Percentiles rank a stretch among this genome's conserved stretches.
phyloP scores from a whole-genome alignment of 257 asterid species.

The Penstemon eatonii region DNA sequence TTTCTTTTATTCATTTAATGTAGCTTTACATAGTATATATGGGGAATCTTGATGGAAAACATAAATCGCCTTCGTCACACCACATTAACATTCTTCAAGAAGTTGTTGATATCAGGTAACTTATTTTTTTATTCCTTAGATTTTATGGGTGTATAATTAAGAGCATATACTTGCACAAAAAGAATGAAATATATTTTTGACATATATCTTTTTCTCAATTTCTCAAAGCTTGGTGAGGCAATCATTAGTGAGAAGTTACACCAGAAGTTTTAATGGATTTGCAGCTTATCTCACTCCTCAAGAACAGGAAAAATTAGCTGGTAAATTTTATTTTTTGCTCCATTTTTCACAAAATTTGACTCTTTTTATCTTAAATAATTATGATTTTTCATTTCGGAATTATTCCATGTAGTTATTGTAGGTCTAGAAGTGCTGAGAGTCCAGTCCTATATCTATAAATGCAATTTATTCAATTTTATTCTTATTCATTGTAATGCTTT shows the following conservation, averaged over 20 bases:
- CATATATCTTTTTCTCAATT: too few relatives aligned
- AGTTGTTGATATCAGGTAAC: slow-evolving; percentile 31
- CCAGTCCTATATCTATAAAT: too few relatives aligned
- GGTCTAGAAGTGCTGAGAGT: too few relatives aligned
- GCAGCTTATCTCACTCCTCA: too few relatives aligned
- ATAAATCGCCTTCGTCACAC: slow-evolving; percentile 12
- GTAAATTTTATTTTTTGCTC: too few relatives aligned
- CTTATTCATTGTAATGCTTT: too few relatives aligned
- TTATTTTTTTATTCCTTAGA: neutral
- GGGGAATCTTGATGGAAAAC: slow-evolving; percentile 20
- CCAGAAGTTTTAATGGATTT: too few relatives aligned
- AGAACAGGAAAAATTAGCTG: too few relatives aligned
- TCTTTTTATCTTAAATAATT: too few relatives aligned
- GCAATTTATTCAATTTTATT: neutral
- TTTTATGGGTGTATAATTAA: neutral
- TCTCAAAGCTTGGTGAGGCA: slow-evolving; percentile 11
- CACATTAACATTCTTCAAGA: slow-evolving; percentile 34
- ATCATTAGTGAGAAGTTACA: slow-evolving; percentile 36
- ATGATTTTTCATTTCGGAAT: too few relatives aligned
- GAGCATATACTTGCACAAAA: neutral
- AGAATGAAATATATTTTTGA: neutral
- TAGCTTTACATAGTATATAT: slow-evolving; percentile 41
- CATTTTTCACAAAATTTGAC: too few relatives aligned
- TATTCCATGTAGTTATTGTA: too few relatives aligned
- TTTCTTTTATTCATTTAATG: neutral